Evolutionary conservation across 2,329 filamentous ascomycete genomes (phyloP).

Genomic region (Cladophialophora yegresii): DNA sequence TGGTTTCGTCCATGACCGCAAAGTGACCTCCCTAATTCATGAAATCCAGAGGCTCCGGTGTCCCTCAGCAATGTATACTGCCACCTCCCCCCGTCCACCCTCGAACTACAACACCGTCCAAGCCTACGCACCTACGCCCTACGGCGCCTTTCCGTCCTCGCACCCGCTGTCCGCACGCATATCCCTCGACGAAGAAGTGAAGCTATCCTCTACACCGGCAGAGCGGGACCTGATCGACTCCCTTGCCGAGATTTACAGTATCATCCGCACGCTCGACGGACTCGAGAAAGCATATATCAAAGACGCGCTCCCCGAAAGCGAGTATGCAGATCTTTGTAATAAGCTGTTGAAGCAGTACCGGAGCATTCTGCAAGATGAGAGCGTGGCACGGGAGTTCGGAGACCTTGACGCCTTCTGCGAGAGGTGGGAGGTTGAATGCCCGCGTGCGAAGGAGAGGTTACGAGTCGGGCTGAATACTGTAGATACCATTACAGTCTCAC

Average conservation of each 20-base stretch:
- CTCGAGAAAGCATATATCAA: constrained; percentile 96
- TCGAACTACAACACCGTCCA: constrained; percentile 52
- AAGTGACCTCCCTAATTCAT: no score
- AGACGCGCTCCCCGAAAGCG: constrained; percentile 84
- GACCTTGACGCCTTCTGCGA: constrained; percentile 88
- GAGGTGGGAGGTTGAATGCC: constrained; percentile 92
- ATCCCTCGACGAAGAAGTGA: constrained; percentile 94
- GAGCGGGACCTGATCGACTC: constrained; percentile 95
- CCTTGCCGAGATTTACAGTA: constrained; percentile 94
- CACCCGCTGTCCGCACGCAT: constrained; percentile 81
- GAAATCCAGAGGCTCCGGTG: not conserved
- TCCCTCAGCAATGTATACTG: constrained; percentile 7
- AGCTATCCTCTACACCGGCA: constrained; percentile 79
- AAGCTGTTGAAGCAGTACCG: constrained; percentile 95
- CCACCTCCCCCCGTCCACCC: constrained; percentile 9
- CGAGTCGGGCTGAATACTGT: constrained; percentile 82
- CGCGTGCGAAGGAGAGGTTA: constrained; percentile 87
- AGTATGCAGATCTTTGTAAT: constrained; percentile 96
- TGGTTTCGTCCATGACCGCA: no score
- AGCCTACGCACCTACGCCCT: constrained; percentile 84
- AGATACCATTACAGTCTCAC: constrained; percentile 46
- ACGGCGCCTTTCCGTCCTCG: constrained; percentile 81
- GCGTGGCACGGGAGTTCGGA: constrained; percentile 82
- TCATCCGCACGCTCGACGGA: constrained; percentile 91
- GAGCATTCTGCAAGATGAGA: constrained; percentile 86